Conservation (phyloP, 148 eudicot species). For the Bassia scoparia region DNA sequence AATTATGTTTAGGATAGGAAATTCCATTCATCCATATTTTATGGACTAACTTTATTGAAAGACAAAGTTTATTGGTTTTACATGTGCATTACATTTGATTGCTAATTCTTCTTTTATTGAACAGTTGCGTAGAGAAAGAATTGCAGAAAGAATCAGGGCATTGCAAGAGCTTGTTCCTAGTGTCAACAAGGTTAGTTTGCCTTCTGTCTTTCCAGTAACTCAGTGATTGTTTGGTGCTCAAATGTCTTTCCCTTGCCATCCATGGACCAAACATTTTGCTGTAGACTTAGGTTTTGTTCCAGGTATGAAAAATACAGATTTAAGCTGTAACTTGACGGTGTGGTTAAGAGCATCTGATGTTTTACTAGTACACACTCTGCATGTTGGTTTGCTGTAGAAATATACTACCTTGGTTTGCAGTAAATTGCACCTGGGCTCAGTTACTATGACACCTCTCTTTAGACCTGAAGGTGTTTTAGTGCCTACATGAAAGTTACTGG, state of each 20-base stretch:
- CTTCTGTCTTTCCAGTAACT: background rate
- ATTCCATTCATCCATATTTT: background rate
- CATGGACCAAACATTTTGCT: background rate
- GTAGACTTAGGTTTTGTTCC: background rate
- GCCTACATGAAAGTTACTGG: background rate
- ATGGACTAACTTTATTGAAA: background rate
- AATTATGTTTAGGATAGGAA: background rate
- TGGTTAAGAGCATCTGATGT: background rate
- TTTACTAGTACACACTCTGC: background rate
- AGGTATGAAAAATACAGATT: background rate
- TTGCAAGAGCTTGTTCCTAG: constrained; percentile 79
- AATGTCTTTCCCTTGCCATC: background rate
- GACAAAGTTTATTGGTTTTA: background rate
- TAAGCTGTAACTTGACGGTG: background rate
- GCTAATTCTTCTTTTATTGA: constrained; percentile 11
- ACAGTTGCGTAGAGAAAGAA: constrained; percentile 72
- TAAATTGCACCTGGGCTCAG: background rate
- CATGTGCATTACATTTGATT: constrained; percentile 5
- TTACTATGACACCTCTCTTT: background rate
- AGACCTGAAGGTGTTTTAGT: background rate
- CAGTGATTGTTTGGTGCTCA: background rate
- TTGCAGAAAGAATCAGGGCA: constrained; percentile 76
- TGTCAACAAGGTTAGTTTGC: constrained; percentile 54
- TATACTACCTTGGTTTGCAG: background rate
- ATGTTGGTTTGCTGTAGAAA: background rate